phyloP scores from a whole-genome alignment of 2,329 filamentous ascomycete genomes.

The Pyrenochaeta sp. region DNA sequence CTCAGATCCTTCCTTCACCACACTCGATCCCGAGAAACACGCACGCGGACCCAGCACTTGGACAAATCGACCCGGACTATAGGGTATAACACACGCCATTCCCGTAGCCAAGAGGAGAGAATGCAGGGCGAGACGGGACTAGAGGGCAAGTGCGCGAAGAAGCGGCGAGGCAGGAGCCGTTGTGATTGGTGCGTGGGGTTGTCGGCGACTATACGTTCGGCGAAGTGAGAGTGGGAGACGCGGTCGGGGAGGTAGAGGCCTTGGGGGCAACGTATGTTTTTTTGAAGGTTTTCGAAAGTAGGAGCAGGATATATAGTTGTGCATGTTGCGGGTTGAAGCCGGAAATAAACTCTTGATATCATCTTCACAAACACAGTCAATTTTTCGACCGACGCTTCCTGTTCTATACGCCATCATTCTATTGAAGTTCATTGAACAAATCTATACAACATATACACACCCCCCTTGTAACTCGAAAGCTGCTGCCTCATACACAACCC shows the following conservation, averaged over 20 bases:
- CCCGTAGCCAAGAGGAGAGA: constrained; percentile 13
- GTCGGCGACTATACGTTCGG: constrained; percentile 28
- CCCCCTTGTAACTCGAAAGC: background rate
- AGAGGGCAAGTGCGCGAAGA: background rate
- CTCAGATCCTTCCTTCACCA: no score
- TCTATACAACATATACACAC: background rate
- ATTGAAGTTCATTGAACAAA: background rate
- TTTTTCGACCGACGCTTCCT: background rate
- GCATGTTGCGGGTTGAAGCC: background rate
- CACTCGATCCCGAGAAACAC: background rate
- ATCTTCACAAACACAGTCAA: background rate
- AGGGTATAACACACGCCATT: constrained; percentile 16
- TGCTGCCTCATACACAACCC: constrained; percentile 2
- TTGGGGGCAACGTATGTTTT: background rate
- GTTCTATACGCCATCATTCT: background rate
- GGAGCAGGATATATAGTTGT: background rate
- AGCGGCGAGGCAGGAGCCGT: background rate
- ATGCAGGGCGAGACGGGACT: constrained; percentile 7
- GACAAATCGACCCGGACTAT: constrained; percentile 10
- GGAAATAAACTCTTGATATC: background rate
- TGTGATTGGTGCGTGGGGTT: constrained; percentile 14
- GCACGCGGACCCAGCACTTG: constrained; percentile 5
- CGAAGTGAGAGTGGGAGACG: constrained; percentile 7
- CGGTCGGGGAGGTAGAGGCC: background rate
- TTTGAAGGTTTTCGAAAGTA: background rate